phyloP scores from a whole-genome alignment of 2,329 filamentous ascomycete genomes.

The Apiospora malaysiana region DNA sequence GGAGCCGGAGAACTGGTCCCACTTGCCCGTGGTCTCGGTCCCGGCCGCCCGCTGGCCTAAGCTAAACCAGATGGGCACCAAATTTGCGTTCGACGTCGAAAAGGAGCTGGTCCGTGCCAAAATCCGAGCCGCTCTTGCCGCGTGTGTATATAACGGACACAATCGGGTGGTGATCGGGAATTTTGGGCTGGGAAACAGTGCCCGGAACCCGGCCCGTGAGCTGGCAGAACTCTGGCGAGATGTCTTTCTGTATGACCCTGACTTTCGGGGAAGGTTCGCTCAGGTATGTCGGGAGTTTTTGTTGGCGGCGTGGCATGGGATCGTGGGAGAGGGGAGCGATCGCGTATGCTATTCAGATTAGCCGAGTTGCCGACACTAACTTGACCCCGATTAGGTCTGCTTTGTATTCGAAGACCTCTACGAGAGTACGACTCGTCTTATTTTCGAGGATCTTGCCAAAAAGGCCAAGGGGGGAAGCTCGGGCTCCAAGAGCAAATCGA shows the following conservation, averaged over 20 bases:
- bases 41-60: slow-evolving; percentile 76
- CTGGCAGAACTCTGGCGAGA: slow-evolving; percentile 71
- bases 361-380: neutral
- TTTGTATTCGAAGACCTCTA: slow-evolving; percentile 68
- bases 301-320: neutral
- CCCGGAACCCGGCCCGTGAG: slow-evolving; percentile 69
- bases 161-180: slow-evolving; percentile 65
- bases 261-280: slow-evolving; percentile 65
- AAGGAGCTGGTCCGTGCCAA: slow-evolving; percentile 75
- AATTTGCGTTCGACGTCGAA: slow-evolving; percentile 76
- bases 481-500: slow-evolving; percentile 38
- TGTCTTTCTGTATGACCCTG: slow-evolving; percentile 65
- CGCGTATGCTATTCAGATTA: neutral
- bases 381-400: slow-evolving; percentile 44
- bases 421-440: slow-evolving; percentile 59
- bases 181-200: slow-evolving; percentile 68
- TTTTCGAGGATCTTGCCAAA: slow-evolving; percentile 61
- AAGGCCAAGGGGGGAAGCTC: slow-evolving; percentile 46
- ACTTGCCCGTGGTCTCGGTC: slow-evolving; percentile 75
- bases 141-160: slow-evolving; percentile 67
- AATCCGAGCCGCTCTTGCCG: slow-evolving; percentile 72
- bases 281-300: slow-evolving; percentile 42
- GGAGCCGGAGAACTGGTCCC: slow-evolving; percentile 53
- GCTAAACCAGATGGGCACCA: slow-evolving; percentile 68
- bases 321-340: neutral